phyloP scores from a whole-genome alignment of 345 rosid species.

The Draba incana region DNA sequence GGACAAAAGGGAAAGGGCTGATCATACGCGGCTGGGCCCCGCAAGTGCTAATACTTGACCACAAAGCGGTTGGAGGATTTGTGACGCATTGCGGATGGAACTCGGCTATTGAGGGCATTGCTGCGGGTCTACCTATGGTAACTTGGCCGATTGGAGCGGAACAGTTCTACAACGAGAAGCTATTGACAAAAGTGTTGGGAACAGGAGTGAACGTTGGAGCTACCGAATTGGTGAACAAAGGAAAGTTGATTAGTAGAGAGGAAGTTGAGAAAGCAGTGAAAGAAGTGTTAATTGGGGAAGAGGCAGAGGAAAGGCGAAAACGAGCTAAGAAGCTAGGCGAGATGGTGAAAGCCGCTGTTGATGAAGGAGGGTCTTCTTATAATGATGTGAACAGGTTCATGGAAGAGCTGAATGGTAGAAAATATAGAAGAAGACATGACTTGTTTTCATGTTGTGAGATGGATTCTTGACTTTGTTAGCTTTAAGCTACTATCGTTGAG shows the following conservation, averaged over 20 bases:
- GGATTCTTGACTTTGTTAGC: conserved; percentile 16
- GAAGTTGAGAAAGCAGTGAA: conserved; percentile 45
- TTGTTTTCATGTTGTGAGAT: conserved; percentile 20
- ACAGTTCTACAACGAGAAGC: conserved; percentile 61
- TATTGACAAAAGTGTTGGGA: conserved; percentile 47
- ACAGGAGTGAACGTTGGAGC: conserved; percentile 51
- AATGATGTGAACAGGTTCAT: conserved; percentile 38
- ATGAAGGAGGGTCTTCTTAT: conserved; percentile 46
- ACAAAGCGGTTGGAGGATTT: conserved; percentile 57
- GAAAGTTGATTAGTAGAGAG: conserved; percentile 44
- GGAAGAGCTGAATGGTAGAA: conserved; percentile 31
- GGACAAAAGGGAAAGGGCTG: conserved; percentile 46
- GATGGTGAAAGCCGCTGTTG: conserved; percentile 40
- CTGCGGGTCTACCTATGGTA: conserved; percentile 59
- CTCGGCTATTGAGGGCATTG: conserved; percentile 53
- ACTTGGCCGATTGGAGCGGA: conserved; percentile 52
- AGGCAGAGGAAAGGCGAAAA: conserved; percentile 39
- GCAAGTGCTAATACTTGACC: conserved; percentile 60
- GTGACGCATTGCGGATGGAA: conserved; percentile 70
- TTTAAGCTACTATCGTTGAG: not conserved
- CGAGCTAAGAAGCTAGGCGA: conserved; percentile 34
- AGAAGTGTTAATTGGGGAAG: conserved; percentile 43
- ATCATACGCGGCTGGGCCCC: conserved; percentile 70
- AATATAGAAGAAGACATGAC: conserved; percentile 6
- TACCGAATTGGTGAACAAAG: conserved; percentile 35